A percentile compares a stretch with the other conserved stretches of the same genome.
These are phyloP conservation scores for Boletales sp. DNA, from an alignment of 768 basidiomycete species.

Conservation along the genomic window DNA sequence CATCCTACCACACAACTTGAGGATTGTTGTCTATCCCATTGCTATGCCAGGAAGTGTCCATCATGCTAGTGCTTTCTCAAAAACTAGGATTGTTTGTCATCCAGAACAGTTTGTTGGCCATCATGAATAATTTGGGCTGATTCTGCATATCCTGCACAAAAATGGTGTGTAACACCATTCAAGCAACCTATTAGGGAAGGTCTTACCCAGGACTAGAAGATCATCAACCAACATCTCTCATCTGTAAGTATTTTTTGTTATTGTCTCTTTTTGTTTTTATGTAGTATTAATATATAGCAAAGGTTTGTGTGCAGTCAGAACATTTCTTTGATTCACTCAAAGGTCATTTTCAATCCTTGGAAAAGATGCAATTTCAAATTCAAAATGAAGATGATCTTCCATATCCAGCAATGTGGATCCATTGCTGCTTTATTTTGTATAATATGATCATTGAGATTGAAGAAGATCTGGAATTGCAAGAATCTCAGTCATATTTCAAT, in stretches of 20 bases:
- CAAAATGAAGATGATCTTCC: not conserved
- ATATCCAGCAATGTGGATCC: too few relatives aligned
- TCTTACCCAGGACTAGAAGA: too few relatives aligned
- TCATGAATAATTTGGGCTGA: slow-evolving; percentile 12
- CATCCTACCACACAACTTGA: too few relatives aligned
- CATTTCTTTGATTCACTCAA: not conserved
- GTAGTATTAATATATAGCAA: not conserved
- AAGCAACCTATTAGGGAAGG: too few relatives aligned
- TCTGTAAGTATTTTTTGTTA: not conserved
- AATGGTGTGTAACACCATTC: slow-evolving; percentile 2
- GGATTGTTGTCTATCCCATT: not conserved
- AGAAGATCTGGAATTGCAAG: too few relatives aligned
- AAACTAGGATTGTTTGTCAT: not conserved
- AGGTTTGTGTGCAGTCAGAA: not conserved
- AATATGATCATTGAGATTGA: too few relatives aligned
- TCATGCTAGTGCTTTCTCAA: slow-evolving; percentile 5
- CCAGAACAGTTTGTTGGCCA: not conserved
- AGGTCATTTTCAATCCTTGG: slow-evolving; percentile 7
- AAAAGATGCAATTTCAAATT: not conserved
- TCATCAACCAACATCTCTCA: not conserved
- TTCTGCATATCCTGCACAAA: slow-evolving; percentile 4
- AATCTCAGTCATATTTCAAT: too few relatives aligned
- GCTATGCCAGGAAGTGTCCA: slow-evolving; percentile 9
- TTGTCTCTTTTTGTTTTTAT: not conserved
- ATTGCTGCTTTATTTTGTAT: too few relatives aligned